Evolutionary conservation across 495 filamentous ascomycete genomes (phyloP), one percentile per base, ranked within the genome.

Genomic region (Penicillium pulvis): DNA sequence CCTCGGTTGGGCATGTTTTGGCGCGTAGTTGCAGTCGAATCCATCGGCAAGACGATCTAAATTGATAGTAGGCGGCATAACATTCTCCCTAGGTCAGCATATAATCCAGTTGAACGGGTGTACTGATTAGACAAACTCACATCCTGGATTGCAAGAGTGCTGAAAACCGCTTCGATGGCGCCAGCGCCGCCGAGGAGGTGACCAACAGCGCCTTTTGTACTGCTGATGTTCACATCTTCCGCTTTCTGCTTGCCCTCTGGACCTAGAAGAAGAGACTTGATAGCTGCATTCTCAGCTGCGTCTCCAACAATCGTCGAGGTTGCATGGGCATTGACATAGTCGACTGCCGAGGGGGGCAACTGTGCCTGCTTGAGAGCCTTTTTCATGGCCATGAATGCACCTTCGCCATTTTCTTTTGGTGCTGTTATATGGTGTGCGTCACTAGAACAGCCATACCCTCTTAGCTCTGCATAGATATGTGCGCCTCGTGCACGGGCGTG

Each of bases 301-400:
- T 98, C 94, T 0, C 94, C 94, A 4, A 97, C 79, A 10, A 77
- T 61, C 1, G 94, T 98, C 8, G 87, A 90, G 1, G 94, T 98
- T 4, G 92, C 94, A 72, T 98, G 94, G 2, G 94, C 94, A 68
- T 98, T 98, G 66, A 98, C 82, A 70, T 98, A 98, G 66, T 93
- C 92, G 0, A 98, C 88, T 31, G 83, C 74, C 1, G 62, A 67
- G 7, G 94, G 93, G 58, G 75, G 76, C 2, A 95, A 58, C 6
- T 78, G 73, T 2, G 92, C 92, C 70, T 92, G 83, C 61, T 81
- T 84, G 56, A 98, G 72, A 5, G 93, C 91, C 60, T 85, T 84
- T 64, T 84, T 89, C 94, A 98, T 98, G 6, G 92, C 89, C 50
- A 90, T 75, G 14, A 82, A 81, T 0, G 94, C 92, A 0, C 94